These are phyloP conservation scores for Amaranthus hypochondriacus DNA, from an alignment of 148 eudicot species.

Conservation along the genomic window DNA sequence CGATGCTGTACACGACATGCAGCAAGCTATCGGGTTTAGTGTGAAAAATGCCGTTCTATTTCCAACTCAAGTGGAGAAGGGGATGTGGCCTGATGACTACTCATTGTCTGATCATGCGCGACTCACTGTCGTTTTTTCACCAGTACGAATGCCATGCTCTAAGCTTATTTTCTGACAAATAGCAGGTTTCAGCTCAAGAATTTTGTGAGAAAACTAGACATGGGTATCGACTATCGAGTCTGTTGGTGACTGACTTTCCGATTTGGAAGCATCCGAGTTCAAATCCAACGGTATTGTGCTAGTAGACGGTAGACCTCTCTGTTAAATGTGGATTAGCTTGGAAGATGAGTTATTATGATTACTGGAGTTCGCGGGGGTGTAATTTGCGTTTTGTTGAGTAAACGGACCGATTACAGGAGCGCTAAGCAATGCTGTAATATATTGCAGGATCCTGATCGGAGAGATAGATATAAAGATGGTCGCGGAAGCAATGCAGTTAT, in stretches of 20 bases:
- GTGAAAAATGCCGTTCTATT: slow-evolving; percentile 91
- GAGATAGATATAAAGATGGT: not conserved
- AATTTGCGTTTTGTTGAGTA: not conserved
- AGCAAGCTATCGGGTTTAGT: slow-evolving; percentile 74
- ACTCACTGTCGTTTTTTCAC: slow-evolving; percentile 90
- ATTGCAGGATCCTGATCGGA: slow-evolving; percentile 8
- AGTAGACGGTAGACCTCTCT: not conserved
- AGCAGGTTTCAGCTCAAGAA: slow-evolving; percentile 15
- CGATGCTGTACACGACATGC: slow-evolving; percentile 23
- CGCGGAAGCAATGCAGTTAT: not conserved
- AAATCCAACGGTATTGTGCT: not conserved
- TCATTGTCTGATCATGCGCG: slow-evolving; percentile 98
- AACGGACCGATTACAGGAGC: not conserved
- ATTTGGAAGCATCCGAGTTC: not conserved
- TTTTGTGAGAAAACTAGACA: not conserved
- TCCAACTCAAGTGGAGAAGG: slow-evolving; percentile 95
- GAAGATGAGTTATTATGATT: not conserved
- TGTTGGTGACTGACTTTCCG: not conserved
- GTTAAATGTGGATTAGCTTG: not conserved
- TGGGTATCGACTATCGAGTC: not conserved
- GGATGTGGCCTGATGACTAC: slow-evolving; percentile 96
- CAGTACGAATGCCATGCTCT: slow-evolving; percentile 83
- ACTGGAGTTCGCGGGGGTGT: not conserved
- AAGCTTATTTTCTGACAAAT: slow-evolving; percentile 37
- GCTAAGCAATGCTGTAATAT: not conserved